Base-by-base conservation (phyloP, 371 early-diverging fungal species). In the Ordospora pajunii region DNA sequence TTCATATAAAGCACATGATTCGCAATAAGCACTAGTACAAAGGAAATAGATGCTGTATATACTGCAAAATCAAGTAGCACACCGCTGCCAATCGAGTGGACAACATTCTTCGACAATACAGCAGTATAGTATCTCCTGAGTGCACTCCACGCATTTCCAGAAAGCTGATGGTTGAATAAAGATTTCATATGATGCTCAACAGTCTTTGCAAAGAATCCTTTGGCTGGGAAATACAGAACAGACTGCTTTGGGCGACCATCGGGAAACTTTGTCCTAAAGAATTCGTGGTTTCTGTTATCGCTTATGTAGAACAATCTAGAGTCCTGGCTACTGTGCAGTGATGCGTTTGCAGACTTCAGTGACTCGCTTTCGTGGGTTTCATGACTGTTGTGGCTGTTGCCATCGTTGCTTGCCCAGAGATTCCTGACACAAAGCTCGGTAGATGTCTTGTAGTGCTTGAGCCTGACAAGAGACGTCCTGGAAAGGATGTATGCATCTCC, bases 271-370 rank as follows among this genome's bases (percentile, higher is more conserved):
- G 23, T 32, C 21, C 37, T 72, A 44, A 72, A 72, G 37, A 25
- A 72, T 6, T 62, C 51, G 37, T 72, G 72, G 68, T 72, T 72
- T 21, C 21, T 58, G 37, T 72, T 72, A 9, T 62, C 62, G 17
- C 48, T 43, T 3, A 72, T 72, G 62, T 66, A 72, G 37, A 72
- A 72, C 22, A 58, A 27, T 37, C 62, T 62, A 1, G 72, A 72
- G n/a, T 25, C 37, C 23, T 54, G 27, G 23, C 58, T 63, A 19
- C 58, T 42, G 17, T 72, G 58, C 43, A 72, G 22, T 12, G 72
- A 72, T 17, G 45, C 72, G 0, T 37, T n/a, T 17, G 58, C 45
- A 25, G 9, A 27, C 58, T 46, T 17, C 40, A 23, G n/a, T n/a
- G n/a, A 3, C 27, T 10, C 17, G 6, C n/a, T 14, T 58, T 25